Percentiles rank a stretch among this genome's conserved stretches.
Conservation (phyloP, 176 grass and related monocot genomes). For the Paspalum notatum region DNA sequence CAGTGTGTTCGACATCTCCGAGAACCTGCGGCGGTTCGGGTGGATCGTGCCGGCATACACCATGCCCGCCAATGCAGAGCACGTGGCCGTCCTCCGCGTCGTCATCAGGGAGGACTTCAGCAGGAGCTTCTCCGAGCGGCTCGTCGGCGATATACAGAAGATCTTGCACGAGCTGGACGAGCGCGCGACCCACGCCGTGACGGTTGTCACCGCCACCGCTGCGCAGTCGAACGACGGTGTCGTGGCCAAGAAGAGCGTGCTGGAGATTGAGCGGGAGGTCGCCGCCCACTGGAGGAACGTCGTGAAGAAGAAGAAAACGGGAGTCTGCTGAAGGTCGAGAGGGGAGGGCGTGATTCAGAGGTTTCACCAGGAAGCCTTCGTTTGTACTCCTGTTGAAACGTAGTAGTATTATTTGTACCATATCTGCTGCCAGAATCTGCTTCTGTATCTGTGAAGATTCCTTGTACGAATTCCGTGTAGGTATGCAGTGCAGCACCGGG, state of each 20-base stretch:
- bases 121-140: slow-evolving; percentile 63
- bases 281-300: slow-evolving; percentile 26
- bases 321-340: slow-evolving; percentile 43
- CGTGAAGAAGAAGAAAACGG: slow-evolving; percentile 50
- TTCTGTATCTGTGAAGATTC: not conserved
- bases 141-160: slow-evolving; percentile 54
- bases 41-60: slow-evolving; percentile 95
- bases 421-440: not conserved
- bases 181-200: slow-evolving; percentile 23
- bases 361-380: not conserved
- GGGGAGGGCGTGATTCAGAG: not conserved
- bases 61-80: slow-evolving; percentile 70
- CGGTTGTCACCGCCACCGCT: slow-evolving; percentile 14
- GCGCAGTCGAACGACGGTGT: not conserved
- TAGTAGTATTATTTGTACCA: too few relatives aligned
- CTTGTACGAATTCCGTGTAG: too few relatives aligned
- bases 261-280: slow-evolving; percentile 51
- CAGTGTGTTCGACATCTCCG: slow-evolving; percentile 66
- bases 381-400: too few relatives aligned
- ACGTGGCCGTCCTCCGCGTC: slow-evolving; percentile 72
- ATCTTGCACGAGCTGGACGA: slow-evolving; percentile 62
- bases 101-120: slow-evolving; percentile 92
- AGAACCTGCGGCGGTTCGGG: slow-evolving; percentile 71
- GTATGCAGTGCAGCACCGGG: not conserved
- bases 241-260: slow-evolving; percentile 44